Evolutionary conservation across 805 yeast species (phyloP).

Genomic region (Wickerhamiella occidentalis): DNA sequence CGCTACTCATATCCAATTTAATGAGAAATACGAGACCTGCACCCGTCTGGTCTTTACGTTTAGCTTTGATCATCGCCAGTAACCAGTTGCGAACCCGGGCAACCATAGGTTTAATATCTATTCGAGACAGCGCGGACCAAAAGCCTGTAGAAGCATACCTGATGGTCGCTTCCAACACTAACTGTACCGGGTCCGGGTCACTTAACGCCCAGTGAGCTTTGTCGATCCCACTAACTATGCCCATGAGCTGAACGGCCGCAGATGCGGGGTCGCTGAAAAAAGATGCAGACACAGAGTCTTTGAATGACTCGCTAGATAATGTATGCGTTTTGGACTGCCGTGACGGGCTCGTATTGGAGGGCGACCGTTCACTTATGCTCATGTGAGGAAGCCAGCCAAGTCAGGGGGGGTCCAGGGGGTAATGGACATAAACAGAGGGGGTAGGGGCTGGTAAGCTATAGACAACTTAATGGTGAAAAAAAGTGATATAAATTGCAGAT

Average conservation of each 20-base stretch:
- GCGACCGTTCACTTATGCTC: slow-evolving; percentile 4
- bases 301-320: not conserved
- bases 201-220: slow-evolving; percentile 13
- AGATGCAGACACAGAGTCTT: not conserved
- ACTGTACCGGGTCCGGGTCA: slow-evolving; percentile 17
- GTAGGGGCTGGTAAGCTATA: too few species aligned
- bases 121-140: slow-evolving; percentile 1
- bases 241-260: slow-evolving; percentile 10
- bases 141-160: slow-evolving; percentile 11
- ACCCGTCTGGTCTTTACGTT: slow-evolving; percentile 2
- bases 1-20: slow-evolving; percentile 11
- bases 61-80: slow-evolving; percentile 13
- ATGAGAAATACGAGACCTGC: slow-evolving; percentile 14
- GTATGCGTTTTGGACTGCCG: not conserved
- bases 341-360: too few species aligned
- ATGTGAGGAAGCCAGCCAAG: not conserved
- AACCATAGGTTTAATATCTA: slow-evolving; percentile 8
- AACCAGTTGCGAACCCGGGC: slow-evolving; percentile 20
- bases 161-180: slow-evolving; percentile 10
- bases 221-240: slow-evolving; percentile 12
- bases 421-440: too few species aligned
- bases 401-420: too few species aligned
- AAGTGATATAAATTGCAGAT: too few species aligned
- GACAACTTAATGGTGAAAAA: too few species aligned
- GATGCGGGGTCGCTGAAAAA: not conserved